A percentile compares a stretch with the other conserved stretches of the same genome.
Evolutionary conservation across 257 asterid genomes (phyloP).

Genomic region (Misopates orontium): DNA sequence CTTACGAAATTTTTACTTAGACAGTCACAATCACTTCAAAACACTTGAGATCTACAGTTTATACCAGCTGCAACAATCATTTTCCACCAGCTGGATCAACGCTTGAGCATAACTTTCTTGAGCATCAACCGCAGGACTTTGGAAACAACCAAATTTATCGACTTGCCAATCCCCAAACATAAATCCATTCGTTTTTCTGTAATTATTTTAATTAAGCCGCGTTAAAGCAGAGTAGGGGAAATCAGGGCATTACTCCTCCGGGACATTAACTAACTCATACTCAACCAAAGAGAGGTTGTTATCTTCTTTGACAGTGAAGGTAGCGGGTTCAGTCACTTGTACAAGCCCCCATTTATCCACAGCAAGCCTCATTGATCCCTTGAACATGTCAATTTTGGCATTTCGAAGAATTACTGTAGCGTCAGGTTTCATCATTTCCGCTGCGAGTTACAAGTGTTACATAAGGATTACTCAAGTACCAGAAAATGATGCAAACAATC

Average conservation of each 20-base stretch:
- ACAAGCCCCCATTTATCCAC: constrained; percentile 74
- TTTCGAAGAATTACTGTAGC: constrained; percentile 49
- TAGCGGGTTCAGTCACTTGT: constrained; percentile 50
- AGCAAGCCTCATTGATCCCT: constrained; percentile 86
- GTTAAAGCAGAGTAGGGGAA: constrained; percentile 11
- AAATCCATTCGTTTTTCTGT: constrained; percentile 29
- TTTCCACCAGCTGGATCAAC: constrained; percentile 21
- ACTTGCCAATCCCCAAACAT: constrained; percentile 32
- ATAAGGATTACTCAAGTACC: too few relatives aligned
- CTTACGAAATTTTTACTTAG: constrained; percentile 9
- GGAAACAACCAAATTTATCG: constrained; percentile 28
- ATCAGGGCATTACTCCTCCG: constrained; percentile 30
- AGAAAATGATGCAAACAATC: too few relatives aligned
- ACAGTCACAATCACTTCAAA: constrained; percentile 18
- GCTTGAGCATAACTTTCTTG: neutral
- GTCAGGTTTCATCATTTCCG: constrained; percentile 42
- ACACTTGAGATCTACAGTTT: constrained; percentile 11
- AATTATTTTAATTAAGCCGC: constrained; percentile 16
- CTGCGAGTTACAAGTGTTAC: constrained; percentile 27
- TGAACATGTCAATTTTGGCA: constrained; percentile 66
- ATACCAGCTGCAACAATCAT: constrained; percentile 26
- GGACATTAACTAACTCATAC: constrained; percentile 58
- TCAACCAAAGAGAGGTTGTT: constrained; percentile 68
- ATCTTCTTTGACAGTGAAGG: constrained; percentile 53
- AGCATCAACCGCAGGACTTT: constrained; percentile 32